Percentiles rank a stretch among this genome's conserved stretches.
These are phyloP conservation scores for Licmophora abbreviata DNA, from an alignment of 108 stramenopile genomes.

Conservation along the genomic window DNA sequence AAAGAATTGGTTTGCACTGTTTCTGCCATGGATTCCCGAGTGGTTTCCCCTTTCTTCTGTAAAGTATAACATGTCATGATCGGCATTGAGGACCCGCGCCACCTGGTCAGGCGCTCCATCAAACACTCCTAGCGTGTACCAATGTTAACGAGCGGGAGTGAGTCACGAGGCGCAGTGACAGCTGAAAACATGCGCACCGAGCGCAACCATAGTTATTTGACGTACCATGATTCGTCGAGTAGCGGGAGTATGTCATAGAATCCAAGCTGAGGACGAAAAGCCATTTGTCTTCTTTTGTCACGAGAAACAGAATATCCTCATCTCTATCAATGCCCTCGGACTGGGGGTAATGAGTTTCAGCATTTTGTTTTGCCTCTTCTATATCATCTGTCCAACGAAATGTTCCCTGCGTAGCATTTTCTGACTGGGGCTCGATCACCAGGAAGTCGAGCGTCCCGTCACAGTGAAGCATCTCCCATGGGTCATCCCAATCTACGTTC, in stretches of 20 bases:
- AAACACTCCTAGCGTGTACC: slow-evolving; percentile 40
- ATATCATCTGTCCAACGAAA: slow-evolving; percentile 25
- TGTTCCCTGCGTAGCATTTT: slow-evolving; percentile 14
- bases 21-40: slow-evolving; percentile 11
- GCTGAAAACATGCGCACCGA: no score
- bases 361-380: slow-evolving; percentile 15
- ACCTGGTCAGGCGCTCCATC: slow-evolving; percentile 24
- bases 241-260: slow-evolving; percentile 10
- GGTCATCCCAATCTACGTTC: slow-evolving; percentile 17
- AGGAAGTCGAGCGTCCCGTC: slow-evolving; percentile 29
- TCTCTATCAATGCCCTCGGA: slow-evolving; percentile 24
- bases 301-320: slow-evolving; percentile 32
- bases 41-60: slow-evolving; percentile 16
- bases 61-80: slow-evolving; percentile 10
- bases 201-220: no score
- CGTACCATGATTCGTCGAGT: no score
- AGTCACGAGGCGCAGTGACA: no score
- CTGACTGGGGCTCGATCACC: slow-evolving; percentile 10
- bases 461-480: slow-evolving; percentile 31
- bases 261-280: slow-evolving; percentile 25
- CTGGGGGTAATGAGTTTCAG: slow-evolving; percentile 16
- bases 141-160: no score
- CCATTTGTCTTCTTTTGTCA: slow-evolving; percentile 37
- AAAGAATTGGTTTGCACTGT: slow-evolving; percentile 6
- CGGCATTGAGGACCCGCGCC: background rate